Conservation (phyloP, 495 filamentous ascomycete genomes). For the Thozetella sp. region DNA sequence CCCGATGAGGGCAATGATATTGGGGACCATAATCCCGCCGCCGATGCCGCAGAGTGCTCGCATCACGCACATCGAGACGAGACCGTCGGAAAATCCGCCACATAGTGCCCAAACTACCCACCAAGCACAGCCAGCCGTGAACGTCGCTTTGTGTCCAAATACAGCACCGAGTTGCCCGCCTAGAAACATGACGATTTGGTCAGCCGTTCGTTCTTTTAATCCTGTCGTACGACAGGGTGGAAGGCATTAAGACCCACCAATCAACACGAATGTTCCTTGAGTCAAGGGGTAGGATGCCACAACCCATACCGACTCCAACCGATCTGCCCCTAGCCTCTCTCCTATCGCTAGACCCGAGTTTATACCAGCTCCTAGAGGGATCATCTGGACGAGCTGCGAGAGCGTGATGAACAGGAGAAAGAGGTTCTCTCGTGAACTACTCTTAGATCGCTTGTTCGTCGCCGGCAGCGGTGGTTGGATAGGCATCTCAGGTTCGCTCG, state of each 20-base stretch:
- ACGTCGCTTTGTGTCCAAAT: slow-evolving; percentile 42
- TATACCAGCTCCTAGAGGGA: slow-evolving; percentile 26
- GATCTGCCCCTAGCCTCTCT: slow-evolving; percentile 16
- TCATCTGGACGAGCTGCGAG: slow-evolving; percentile 28
- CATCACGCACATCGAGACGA: slow-evolving; percentile 39
- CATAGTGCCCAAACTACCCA: neutral
- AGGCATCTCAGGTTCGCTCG: neutral
- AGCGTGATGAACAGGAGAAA: slow-evolving; percentile 20
- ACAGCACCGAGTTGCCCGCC: slow-evolving; percentile 51
- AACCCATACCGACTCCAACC: slow-evolving; percentile 25
- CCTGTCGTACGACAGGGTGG: neutral
- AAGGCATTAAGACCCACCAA: slow-evolving; percentile 11
- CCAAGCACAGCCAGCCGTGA: neutral
- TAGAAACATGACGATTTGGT: neutral
- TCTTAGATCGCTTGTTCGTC: no score
- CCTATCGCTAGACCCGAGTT: slow-evolving; percentile 23
- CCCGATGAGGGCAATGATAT: slow-evolving; percentile 47
- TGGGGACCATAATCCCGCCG: slow-evolving; percentile 47
- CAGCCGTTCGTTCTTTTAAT: neutral
- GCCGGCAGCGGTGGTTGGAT: neutral
- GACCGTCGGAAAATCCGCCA: slow-evolving; percentile 6
- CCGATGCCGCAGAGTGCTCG: slow-evolving; percentile 44
- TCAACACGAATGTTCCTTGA: slow-evolving; percentile 50
- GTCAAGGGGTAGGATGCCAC: slow-evolving; percentile 39
- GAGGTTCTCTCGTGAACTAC: neutral